Base-by-base conservation (phyloP, 1,284 basidiomycete genomes). In the Rhodotorula sp. region DNA sequence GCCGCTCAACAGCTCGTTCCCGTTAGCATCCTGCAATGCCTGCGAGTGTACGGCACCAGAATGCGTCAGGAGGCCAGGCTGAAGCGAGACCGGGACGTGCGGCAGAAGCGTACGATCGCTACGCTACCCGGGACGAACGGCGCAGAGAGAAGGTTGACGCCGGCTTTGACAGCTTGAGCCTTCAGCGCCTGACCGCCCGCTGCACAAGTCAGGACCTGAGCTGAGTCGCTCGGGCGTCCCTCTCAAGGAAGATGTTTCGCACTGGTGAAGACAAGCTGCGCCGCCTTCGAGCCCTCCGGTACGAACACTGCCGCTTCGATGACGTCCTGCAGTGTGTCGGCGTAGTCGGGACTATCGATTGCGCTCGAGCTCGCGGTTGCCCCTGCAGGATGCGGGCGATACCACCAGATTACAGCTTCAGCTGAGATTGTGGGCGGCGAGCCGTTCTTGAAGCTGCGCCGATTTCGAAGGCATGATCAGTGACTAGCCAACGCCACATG, bases 291-390 rank as follows among this genome's bases (percentile, higher is more conserved):
- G 12, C 61, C 67, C 7, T 7, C 1, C 7, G 67, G 61, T 1
- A 68, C 7, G 44, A 68, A 59, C 2, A 68, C 61, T 5, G 46
- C 45, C 3, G 57, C 61, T 49, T 59, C 59, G 27, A 68, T 41
- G 23, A 48, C 25, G 61, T 68, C 61, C 8, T 53, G 44, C 7
- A 60, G 45, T 9, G 45, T 50, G 1, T 49, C 56, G 34, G 61
- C 56, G 23, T n/a, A 46, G 13, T 68, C 44, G 8, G 56, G 25
- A 23, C 17, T 17, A 12, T 8, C 10, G 21, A 59, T 25, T 4
- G 61, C 3, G 42, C 64, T 61, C 23, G 19, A 13, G 4, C 56
- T 46, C 4, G 67, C 56, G 0, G 50, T 48, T 1, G 56, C 56
- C 8, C 10, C 27, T 10, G 50, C 57, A 7, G 61, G 61, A 21